phyloP scores from a whole-genome alignment of 306 rosid genomes.

The Betula pendula region DNA sequence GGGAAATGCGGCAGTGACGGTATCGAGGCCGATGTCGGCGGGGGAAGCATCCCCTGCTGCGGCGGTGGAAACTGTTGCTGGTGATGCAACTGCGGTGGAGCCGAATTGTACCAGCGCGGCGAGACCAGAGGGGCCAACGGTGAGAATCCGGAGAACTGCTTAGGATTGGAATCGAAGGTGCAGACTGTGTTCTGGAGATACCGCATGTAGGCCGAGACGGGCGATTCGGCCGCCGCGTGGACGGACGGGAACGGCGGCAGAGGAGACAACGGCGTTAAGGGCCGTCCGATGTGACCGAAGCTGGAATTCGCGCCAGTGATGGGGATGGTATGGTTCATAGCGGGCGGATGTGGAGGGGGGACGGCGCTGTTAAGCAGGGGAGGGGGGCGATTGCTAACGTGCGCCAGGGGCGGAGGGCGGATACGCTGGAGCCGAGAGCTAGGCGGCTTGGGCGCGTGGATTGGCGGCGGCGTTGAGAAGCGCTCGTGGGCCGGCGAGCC shows the following conservation, averaged over 20 bases:
- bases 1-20: slow-evolving; percentile 41
- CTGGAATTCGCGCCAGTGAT: slow-evolving; percentile 22
- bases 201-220: slow-evolving; percentile 85
- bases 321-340: slow-evolving; percentile 31
- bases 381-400: slow-evolving; percentile 63
- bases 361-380: slow-evolving; percentile 38
- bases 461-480: slow-evolving; percentile 67
- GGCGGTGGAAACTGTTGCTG: slow-evolving; percentile 4
- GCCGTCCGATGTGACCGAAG: slow-evolving; percentile 49
- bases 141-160: slow-evolving; percentile 72
- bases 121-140: slow-evolving; percentile 65
- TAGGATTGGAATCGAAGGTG: slow-evolving; percentile 44
- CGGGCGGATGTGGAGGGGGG: slow-evolving; percentile 30
- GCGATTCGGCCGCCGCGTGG: slow-evolving; percentile 90
- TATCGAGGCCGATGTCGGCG: slow-evolving; percentile 17
- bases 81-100: slow-evolving; percentile 20
- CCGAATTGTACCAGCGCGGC: slow-evolving; percentile 59
- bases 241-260: slow-evolving; percentile 87
- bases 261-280: slow-evolving; percentile 72
- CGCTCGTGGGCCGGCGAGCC: slow-evolving; percentile 96
- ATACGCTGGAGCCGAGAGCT: slow-evolving; percentile 93
- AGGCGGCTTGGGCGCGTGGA: slow-evolving; percentile 75
- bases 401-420: slow-evolving; percentile 91
- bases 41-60: slow-evolving; percentile 29
- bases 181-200: slow-evolving; percentile 55